phyloP scores from a whole-genome alignment of 495 filamentous ascomycete species.

The Chaetomium cochliodes region DNA sequence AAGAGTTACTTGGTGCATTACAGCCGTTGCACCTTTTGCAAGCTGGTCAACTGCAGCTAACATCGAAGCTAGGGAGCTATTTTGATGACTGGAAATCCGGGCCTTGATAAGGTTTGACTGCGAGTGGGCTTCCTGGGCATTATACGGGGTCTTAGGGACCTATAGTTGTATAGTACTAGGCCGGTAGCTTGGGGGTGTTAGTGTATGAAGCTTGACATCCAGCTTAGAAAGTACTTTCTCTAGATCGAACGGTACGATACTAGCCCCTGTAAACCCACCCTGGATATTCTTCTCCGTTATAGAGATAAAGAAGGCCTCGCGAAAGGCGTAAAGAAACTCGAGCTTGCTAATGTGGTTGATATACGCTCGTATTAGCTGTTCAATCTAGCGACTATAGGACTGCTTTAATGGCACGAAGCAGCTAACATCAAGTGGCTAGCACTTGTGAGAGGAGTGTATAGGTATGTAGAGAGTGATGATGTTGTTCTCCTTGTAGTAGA shows the following conservation, averaged over 20 bases:
- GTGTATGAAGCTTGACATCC: too few species aligned
- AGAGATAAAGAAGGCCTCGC: constrained; percentile 9
- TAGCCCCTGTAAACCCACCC: not conserved
- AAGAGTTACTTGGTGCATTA: too few species aligned
- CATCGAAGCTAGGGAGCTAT: too few species aligned
- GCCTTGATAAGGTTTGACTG: too few species aligned
- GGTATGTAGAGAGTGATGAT: constrained; percentile 32
- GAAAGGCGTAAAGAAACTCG: not conserved
- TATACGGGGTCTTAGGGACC: too few species aligned
- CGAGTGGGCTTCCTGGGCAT: too few species aligned
- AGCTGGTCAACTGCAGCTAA: too few species aligned
- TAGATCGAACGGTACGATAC: constrained; percentile 7
- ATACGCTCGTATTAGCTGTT: not conserved
- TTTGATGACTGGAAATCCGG: too few species aligned
- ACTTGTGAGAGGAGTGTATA: not conserved
- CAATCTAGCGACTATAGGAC: constrained; percentile 3
- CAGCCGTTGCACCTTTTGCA: too few species aligned
- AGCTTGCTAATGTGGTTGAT: constrained; percentile 8
- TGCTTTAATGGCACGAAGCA: constrained; percentile 4
- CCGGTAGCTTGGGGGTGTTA: too few species aligned
- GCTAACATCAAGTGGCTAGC: constrained; percentile 14
- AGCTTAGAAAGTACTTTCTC: too few species aligned
- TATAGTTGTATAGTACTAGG: too few species aligned
- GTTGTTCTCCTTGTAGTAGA: constrained; percentile 30
- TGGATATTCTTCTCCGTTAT: constrained; percentile 10